Evolutionary conservation across 1,139 yeast genomes (phyloP), one percentile per base, ranked within the genome.

Genomic region (Blastobotrys aristatus): DNA sequence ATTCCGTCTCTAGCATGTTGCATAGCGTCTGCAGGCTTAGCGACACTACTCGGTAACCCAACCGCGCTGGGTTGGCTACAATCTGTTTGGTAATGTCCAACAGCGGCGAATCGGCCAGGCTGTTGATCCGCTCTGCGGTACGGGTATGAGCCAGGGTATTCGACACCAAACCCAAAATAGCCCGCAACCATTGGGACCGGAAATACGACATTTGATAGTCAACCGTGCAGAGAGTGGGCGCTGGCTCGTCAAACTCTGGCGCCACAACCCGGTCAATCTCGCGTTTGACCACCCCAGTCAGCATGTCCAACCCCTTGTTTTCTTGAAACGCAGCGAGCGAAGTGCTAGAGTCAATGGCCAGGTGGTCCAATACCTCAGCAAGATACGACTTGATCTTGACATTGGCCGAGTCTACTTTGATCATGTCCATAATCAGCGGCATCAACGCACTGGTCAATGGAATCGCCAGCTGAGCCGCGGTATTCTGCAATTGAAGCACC

Each of bases 1-100:
- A 96, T 59, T 90, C 97, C 56, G 85, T 86, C 61, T 90, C 94
- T 42, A 90, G 80, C 54, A 89, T 86, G 30, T 78, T 77, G 41
- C 84, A 77, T 21, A 89, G 75, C 18, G 84, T 77, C 55, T 80
- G 85, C 33, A 90, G 66, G 0, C 88, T 76, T 17, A 78, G 72
- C 0, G 88, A 73, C 17, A 86, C 66, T n/a, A 87, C 68, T 20
- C 79, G 74, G 29, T 82, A 79, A 0, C 96, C 96, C 69, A 89
- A 87, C 0, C 77, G 64, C 1, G 65, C 57, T 1, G 84, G 79
- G 57, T 85, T 71, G n/a, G 65, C 58, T 14, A 90, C 59, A 2
- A 90, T 76, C 48, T 70, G 72, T 53, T 79, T 82, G 54, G 89
- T 70, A 30, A 85, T 75, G 33, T 68, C 65, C 34, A 90, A 68